Evolutionary conservation across 345 rosid species (phyloP), one percentile per base, ranked within the genome.

Genomic region (Lepidium africanum): DNA sequence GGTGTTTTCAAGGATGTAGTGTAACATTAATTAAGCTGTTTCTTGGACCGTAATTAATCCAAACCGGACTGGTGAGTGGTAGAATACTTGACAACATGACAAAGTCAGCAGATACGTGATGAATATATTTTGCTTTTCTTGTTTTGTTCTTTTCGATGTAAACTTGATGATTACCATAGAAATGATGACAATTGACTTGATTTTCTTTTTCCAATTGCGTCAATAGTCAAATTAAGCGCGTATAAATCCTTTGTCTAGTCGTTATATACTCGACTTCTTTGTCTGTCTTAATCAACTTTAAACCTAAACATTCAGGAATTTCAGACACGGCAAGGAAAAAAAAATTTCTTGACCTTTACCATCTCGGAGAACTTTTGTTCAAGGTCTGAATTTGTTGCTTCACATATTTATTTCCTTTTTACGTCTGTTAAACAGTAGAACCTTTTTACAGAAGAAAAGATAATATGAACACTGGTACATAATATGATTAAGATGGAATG

Each of bases 181-280:
- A 53, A 27, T 4, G 8, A 27, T 12, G 14, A 27, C 6, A 27
- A 2, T 2, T 16, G 40, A 56, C 15, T 17, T 10, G 1, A 30
- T 6, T 8, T 16, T 16, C 14, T 51, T 2, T 13, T 42, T 81
- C 71, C 5, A n/a, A 78, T 30, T 81, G 59, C 82, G 87, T 10
- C 58, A 52, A 58, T 81, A 80, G 63, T 42, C 89, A 5, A 87
- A 85, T 25, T 87, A 58, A 58, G 3, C 91, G 5, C 93, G 93
- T 15, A 9, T 45, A 80, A 47, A 9, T 82, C 81, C 41, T 36
- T 1, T 32, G 15, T 32, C 19, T 33, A 17, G 14, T 55, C 36
- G 33, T 33, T 4, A 25, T 21, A 46, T 19, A 46, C 43, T 62
- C 19, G 55, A 62, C 55, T 47, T 33, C 32, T n/a, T 47, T 9